Percentiles rank a stretch among this genome's conserved stretches.
Evolutionary conservation across 495 filamentous ascomycete genomes (phyloP).

Genomic region (Podospora sp.): DNA sequence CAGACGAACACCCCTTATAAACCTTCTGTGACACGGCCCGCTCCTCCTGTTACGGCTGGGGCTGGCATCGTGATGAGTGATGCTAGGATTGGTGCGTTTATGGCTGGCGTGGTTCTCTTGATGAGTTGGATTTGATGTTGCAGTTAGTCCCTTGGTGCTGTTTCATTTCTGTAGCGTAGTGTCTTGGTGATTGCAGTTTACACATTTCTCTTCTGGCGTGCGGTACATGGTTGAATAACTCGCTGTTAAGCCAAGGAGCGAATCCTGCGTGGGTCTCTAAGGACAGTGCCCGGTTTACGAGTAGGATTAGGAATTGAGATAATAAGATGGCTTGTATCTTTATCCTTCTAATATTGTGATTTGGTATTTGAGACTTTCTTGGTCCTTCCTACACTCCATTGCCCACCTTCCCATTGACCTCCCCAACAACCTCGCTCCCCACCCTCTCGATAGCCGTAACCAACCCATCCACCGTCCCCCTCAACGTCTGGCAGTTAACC

Average conservation of each 20-base stretch:
- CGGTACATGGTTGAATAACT: too few species aligned
- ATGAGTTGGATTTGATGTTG: neutral
- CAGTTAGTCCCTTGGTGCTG: neutral
- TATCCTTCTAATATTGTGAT: too few species aligned
- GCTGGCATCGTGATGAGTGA: neutral
- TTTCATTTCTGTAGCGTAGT: neutral
- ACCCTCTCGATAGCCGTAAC: constrained; percentile 71
- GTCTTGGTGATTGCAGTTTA: too few species aligned
- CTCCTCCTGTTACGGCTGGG: neutral
- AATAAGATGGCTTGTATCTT: too few species aligned
- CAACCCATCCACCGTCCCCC: constrained; percentile 74
- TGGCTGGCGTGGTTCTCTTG: too few species aligned
- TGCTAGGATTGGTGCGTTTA: neutral
- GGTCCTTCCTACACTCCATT: neutral
- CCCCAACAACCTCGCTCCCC: constrained; percentile 50
- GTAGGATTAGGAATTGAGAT: neutral
- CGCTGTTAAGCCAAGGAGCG: too few species aligned
- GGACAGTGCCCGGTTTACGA: neutral
- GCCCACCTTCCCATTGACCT: neutral
- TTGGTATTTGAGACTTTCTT: too few species aligned
- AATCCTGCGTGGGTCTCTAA: neutral
- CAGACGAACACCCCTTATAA: neutral
- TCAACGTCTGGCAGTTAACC: constrained; percentile 73
- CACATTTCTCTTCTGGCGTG: too few species aligned
- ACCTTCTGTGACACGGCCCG: neutral